Base-by-base conservation (phyloP, 306 rosid genomes). In the Quercus glauca region DNA sequence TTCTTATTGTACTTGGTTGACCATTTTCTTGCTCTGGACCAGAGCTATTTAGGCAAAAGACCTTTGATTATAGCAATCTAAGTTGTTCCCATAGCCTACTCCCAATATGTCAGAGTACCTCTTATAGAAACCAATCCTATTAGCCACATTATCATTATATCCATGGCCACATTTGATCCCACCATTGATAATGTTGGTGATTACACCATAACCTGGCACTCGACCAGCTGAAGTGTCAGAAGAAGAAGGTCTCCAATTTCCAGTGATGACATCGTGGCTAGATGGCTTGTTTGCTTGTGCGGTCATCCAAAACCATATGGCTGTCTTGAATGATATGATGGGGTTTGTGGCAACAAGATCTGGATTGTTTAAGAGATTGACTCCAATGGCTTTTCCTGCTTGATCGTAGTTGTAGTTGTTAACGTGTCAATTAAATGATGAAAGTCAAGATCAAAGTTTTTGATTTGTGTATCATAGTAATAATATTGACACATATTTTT, bases 301-400 rank as follows among this genome's bases (percentile, higher is more conserved):
- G 0, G 91, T 92, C 94, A 92, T 86, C 97, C 94, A 90, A 82
- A 90, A 92, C 94, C 92, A 92, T 1, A 92, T 15, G 0, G 97
- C 94, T 1, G 92, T 84, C 84, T 84, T 90, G 88, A 92, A 92
- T 1, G 92, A 84, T 35, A 90, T 57, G 7, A 80, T 78, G 0
- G 92, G 33, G 52, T 88, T 76, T 2, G 83, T 85, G 2, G 92
- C 92, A 1, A 88, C 97, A 6, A 81, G 80, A 63, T 92, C 94
- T 0, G 91, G 97, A 29, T 87, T 84, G 78, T 85, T 84, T 6
- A 88, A 13, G 60, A 92, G 51, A 83, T 87, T 92, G n/a, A 21
- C 83, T 0, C 86, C 82, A 6, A 90, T 83, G 6, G 89, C 91
- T 19, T 31, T 43, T n/a, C 93, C 94, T 5, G 89, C 89, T 71